Base-by-base conservation (phyloP, 805 yeast genomes). In the Groenewaldozyma tartarivorans region DNA sequence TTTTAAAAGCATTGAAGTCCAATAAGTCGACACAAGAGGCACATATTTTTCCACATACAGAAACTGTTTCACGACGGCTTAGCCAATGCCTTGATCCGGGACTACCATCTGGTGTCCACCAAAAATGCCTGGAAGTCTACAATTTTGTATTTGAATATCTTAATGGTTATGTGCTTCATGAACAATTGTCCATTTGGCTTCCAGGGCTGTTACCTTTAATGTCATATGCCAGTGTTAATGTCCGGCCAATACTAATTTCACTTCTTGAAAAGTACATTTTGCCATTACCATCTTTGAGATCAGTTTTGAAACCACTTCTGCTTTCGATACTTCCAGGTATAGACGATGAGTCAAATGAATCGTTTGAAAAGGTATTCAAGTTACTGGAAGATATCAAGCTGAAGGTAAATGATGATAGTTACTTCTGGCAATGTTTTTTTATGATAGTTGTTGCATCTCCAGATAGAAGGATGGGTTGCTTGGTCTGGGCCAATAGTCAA, bases 91-190 rank as follows among this genome's bases (percentile, higher is more conserved):
- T 90, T 21, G 77, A 87, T 2, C 79, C 94, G 1, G 70, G 70
- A 38, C 68, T 92, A 7, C 98, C 99, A 0, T 83, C 94, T 37
- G 98, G 99, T 5, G 99, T 92, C 0, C 98, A 92, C 57, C 82
- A 81, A 49, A 92, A 86, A 55, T 73, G 96, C 0, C 61, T 92
- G 32, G 85, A 79, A 42, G 75, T 88, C 1, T 92, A 88, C 58
- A 76, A 73, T 18, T 64, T 67, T 40, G 73, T 90, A 2, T 85
- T 92, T 62, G 69, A 68, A 29, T 72, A 76, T 22, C 61, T 90
- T 27, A 80, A 81, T 1, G 54, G 59, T 0, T 75, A 72, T 3
- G 62, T 72, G 3, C 62, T 84, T 27, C 73, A 80, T 34, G 46
- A 62, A 7, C 72, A 75, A 42, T 65, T 82, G n/a, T 66, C 71